Base-by-base conservation (phyloP, 2,329 filamentous ascomycete species). In the Epichloe amarillans region DNA sequence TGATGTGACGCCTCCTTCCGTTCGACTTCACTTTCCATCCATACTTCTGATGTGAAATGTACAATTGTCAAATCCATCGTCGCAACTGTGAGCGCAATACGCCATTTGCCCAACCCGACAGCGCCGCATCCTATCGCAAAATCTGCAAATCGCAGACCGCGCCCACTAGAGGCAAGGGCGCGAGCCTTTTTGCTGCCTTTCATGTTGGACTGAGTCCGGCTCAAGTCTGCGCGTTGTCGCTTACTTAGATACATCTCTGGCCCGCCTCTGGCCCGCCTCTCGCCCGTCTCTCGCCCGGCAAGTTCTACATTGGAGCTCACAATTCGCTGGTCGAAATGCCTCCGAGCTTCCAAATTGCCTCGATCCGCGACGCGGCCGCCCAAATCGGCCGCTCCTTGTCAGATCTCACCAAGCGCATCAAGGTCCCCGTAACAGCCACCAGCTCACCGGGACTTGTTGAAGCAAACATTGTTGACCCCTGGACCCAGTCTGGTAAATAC, bases 401-500 rank as follows among this genome's bases (percentile, higher is more conserved):
- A 8, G 59, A 66, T 12, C 65, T 80, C 35, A 63, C 66, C 47
- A 79, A 75, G 59, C 76, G 80, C 53, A 81, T 84, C 60, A 61
- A 72, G 46, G 82, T 84, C 53, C 78, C 79, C 2, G 67, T 81
- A 49, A 80, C 76, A 19, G 64, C 79, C 2, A 75, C 74, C 33
- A 83, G 79, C 54, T 78, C 79, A 1, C 71, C 80, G 1, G 80
- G 80, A 14, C 69, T 83, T 35, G 68, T 83, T 42, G 76, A 83
- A 64, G 80, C 80, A 19, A 66, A 80, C 55, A 78, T 74, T 1
- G 70, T 83, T 52, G 90, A 96, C 64, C 88, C 90, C 23, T 96
- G 86, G 84, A 76, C 66, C 26, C 71, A 88, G 61, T 83, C 89
- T 21, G 87, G 84, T 43, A 94, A 95, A 70, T 95, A 96, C 69